Evolutionary conservation across 1,139 yeast species (phyloP).

Genomic region (Blastobotrys petasosporus): DNA sequence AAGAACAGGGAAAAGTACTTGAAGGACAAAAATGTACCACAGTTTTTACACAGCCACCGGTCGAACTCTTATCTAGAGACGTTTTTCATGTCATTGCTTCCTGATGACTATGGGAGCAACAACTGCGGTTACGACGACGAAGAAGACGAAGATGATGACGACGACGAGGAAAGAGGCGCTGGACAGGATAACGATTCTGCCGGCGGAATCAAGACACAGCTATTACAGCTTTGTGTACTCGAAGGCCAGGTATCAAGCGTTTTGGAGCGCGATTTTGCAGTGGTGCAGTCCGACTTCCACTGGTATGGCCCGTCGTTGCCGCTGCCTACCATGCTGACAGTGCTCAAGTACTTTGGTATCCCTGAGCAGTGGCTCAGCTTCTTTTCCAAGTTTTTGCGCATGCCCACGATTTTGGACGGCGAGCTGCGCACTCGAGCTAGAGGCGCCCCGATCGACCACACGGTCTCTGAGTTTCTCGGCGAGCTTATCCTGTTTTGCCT

Average conservation of each 20-base stretch:
- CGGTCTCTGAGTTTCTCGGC: constrained; percentile 17
- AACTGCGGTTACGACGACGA: constrained; percentile 5
- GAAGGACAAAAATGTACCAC: not conserved
- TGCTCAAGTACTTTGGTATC: constrained; percentile 16
- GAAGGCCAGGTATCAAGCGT: constrained; percentile 14
- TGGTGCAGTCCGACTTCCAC: constrained; percentile 18
- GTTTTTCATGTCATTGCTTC: constrained; percentile 7
- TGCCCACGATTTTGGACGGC: constrained; percentile 13
- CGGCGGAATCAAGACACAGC: constrained; percentile 9
- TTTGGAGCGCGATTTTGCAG: constrained; percentile 15
- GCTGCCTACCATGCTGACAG: constrained; percentile 15
- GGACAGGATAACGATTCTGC: constrained; percentile 2
- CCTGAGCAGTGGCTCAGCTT: constrained; percentile 17
- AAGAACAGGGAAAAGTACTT: constrained; percentile 1
- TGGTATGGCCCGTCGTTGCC: constrained; percentile 21
- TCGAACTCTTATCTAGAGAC: not conserved
- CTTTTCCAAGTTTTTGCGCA: constrained; percentile 14
- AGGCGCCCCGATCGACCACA: constrained; percentile 17
- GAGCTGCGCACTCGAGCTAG: constrained; percentile 9
- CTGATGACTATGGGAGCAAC: constrained; percentile 2
- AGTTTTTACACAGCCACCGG: not conserved
- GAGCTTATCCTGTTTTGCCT: constrained; percentile 17
- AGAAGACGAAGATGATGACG: not conserved
- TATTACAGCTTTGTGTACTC: constrained; percentile 13
- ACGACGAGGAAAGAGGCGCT: constrained; percentile 1